phyloP scores from a whole-genome alignment of 306 rosid genomes.

The Fragaria nilgerrensis region DNA sequence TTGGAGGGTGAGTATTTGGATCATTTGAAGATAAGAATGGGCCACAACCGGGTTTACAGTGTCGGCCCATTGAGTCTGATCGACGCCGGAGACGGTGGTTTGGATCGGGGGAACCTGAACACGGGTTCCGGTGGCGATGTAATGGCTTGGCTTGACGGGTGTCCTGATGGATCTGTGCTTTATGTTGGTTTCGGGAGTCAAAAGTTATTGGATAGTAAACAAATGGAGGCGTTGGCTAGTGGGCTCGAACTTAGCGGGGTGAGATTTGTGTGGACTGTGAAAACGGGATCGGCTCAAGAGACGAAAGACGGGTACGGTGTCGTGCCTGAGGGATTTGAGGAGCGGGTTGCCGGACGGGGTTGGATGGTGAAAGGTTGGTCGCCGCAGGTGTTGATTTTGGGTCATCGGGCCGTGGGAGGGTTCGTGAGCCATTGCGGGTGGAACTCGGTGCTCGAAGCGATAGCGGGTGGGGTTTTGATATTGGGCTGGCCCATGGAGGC shows the following conservation, averaged over 20 bases:
- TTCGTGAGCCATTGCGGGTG: slow-evolving; percentile 76
- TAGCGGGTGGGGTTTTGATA: slow-evolving; percentile 44
- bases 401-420: slow-evolving; percentile 48
- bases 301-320: slow-evolving; percentile 26
- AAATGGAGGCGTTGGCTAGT: slow-evolving; percentile 59
- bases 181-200: slow-evolving; percentile 81
- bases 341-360: slow-evolving; percentile 47
- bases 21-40: slow-evolving; percentile 15
- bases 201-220: slow-evolving; percentile 41
- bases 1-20: slow-evolving; percentile 43
- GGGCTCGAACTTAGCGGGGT: slow-evolving; percentile 52
- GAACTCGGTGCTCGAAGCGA: slow-evolving; percentile 59
- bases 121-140: background rate
- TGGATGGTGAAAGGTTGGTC: slow-evolving; percentile 48
- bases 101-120: background rate
- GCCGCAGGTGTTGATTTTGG: slow-evolving; percentile 43
- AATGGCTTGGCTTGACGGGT: slow-evolving; percentile 48
- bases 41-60: slow-evolving; percentile 28
- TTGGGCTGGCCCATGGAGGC: slow-evolving; percentile 93
- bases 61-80: slow-evolving; percentile 49
- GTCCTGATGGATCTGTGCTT: slow-evolving; percentile 53
- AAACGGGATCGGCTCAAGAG: slow-evolving; percentile 22
- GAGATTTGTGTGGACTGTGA: slow-evolving; percentile 62
- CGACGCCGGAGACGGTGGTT: background rate
- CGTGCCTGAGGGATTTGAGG: slow-evolving; percentile 50